Base-by-base conservation (phyloP, 257 asterid genomes). In the Nicotiana benthamiana region DNA sequence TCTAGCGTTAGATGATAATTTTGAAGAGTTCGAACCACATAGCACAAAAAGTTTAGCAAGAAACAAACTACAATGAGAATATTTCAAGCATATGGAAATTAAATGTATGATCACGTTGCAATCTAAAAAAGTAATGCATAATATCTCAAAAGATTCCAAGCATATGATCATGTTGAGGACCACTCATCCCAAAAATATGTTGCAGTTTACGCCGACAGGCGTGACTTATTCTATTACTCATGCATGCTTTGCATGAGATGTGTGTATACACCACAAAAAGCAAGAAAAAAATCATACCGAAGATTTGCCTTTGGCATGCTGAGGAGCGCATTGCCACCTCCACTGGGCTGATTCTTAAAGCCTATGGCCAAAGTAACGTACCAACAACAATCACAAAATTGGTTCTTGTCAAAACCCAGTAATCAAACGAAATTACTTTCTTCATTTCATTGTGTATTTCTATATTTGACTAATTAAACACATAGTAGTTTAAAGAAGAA, bases 201-300 rank as follows among this genome's bases (percentile, higher is more conserved):
- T 60, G 59, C 57, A n/a, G n/a, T 60, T 34, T 77, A 77, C 26
- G 10, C 74, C 68, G 74, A 77, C 66, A 77, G 15, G 57, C 81
- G 67, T 77, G 70, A 46, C 72, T 59, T 36, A 59, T 77, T 77
- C 74, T 77, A 59, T 57, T 56, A 34, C 40, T 46, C 59, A n/a
- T 77, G 81, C 81, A 77, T 77, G 80, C 36, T 54, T 20, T 77
- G 68, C 80, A 62, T 77, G 81, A 77, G 40, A 60, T 59, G 36
- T 26, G 56, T 77, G 43, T 59, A 59, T 40, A 36, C 56, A 60
- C 22, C 81, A 40, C 57, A 18, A 13, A 76, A 74, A 46, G n/a
- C n/a, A 36, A 64, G 18, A 1, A 16, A 74, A 57, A 77, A 1
- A 40, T 40, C 74, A 64, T 30, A 2, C 34, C 30, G 43, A 77